These are phyloP conservation scores for Hansenula lynferdii DNA, from an alignment of 1,139 yeast species.

Conservation along the genomic window DNA sequence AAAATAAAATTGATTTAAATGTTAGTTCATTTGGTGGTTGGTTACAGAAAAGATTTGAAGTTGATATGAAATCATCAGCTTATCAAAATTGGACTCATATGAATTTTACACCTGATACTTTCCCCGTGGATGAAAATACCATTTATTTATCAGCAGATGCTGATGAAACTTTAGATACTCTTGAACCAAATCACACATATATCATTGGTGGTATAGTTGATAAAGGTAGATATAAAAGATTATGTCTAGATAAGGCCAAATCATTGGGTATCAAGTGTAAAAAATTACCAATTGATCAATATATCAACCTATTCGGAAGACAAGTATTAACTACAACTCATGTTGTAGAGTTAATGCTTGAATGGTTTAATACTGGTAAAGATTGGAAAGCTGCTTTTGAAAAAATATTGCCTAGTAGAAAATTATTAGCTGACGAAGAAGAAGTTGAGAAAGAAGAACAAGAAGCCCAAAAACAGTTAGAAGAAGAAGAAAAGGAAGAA, in stretches of 20 bases:
- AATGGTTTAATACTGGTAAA: constrained; percentile 62
- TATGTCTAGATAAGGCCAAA: constrained; percentile 81
- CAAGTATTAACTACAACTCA: constrained; percentile 91
- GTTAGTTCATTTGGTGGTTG: constrained; percentile 66
- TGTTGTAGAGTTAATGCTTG: constrained; percentile 79
- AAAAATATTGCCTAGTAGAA: constrained; percentile 77
- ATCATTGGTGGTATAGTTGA: constrained; percentile 96
- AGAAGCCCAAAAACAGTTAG: too few relatives aligned
- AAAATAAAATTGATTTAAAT: constrained; percentile 52
- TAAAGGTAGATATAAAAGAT: constrained; percentile 80
- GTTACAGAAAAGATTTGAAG: constrained; percentile 64
- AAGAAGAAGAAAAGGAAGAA: too few relatives aligned
- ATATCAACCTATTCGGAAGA: constrained; percentile 76
- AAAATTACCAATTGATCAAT: constrained; percentile 84
- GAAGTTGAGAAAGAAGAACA: constrained; percentile 13
- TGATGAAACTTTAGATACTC: constrained; percentile 53
- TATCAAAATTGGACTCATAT: constrained; percentile 67
- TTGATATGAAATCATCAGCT: constrained; percentile 46
- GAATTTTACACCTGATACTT: constrained; percentile 43
- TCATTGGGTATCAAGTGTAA: constrained; percentile 67
- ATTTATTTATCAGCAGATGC: constrained; percentile 88
- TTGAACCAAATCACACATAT: constrained; percentile 70
- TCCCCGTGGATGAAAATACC: constrained; percentile 39
- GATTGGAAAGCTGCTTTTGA: constrained; percentile 91
- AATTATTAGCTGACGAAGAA: constrained; percentile 35